Base-by-base conservation (phyloP, 768 basidiomycete species). In the Kwoniella bestiolae region DNA sequence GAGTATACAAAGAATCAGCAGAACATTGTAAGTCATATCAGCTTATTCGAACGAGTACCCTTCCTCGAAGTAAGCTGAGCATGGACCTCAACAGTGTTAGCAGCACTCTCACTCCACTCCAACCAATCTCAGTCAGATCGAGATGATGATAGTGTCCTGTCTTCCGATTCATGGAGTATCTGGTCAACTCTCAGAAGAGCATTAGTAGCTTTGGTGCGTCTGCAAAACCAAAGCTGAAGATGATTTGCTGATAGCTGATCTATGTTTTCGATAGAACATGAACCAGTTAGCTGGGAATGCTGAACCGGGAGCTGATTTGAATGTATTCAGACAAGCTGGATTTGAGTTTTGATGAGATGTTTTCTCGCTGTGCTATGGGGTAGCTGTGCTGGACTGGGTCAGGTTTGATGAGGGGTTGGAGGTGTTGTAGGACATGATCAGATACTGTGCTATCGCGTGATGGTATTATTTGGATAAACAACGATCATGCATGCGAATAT, bases 1-100 rank as follows among this genome's bases (percentile, higher is more conserved):
- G 94, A 8, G 92, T 93, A 8, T 86, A 91, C 80, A 89, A 91
- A 76, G 96, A 99, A 83, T 94, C 96, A 0, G 92, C 92, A 3
- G 96, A 99, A 72, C 96, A 99, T 81, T 91, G 78, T 77, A 55
- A 56, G 78, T 71, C 46, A 2, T 26, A 46, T 32, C 3, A 7
- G 16, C 34, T 9, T 0, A 12, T 11, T 38, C 60, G 28, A 34
- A 7, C 26, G n/a, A n/a, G n/a, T n/a, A n/a, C n/a, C n/a, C n/a
- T n/a, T n/a, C n/a, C n/a, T n/a, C n/a, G n/a, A n/a, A n/a, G 26
- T 41, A n/a, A 4, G 38, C 56, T 57, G 25, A 57, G 3, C 6
- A 2, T 14, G 2, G 3, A 47, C 56, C 4, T 8, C n/a, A 14
- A 25, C 51, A 79, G 75, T 79, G 69, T 65, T 79, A 6, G 75